Evolutionary conservation across 139 green algal genomes (phyloP), one percentile per base, ranked within the genome.

Genomic region (Mesotaenium endlicherianum): DNA sequence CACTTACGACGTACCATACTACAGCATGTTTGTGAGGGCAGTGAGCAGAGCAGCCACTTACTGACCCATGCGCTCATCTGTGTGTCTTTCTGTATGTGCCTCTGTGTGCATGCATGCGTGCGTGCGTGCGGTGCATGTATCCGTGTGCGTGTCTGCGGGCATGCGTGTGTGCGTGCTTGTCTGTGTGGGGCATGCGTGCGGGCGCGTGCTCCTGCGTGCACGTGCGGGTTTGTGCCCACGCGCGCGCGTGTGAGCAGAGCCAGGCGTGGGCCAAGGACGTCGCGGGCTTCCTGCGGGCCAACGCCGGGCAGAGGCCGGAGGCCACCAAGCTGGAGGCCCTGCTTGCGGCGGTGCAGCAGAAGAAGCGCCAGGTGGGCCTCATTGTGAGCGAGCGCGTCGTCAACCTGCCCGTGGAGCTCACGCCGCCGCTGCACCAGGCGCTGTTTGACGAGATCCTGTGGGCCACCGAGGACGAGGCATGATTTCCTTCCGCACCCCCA

Each of bases 301-400:
- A 90, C 5, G 91, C 87, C 75, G 55, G 39, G 11, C 31, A 70
- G 49, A 31, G 57, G 81, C 11, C 77, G 69, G 31, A 80, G 17
- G 69, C 57, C 44, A 59, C 70, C 14, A 16, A 60, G 0, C 70
- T 75, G 70, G 60, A 88, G 5, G 34, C 77, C 67, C 79, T 95
- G 38, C 16, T 57, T 0, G 57, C 86, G 64, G 78, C 82, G 42
- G 44, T 20, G n/a, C 50, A 81, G 74, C 31, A 30, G 43, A 30
- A 77, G 20, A 80, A 80, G 8, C 31, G 38, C 26, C 30, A 2
- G 42, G 82, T 49, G 2, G 94, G 86, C 1, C 84, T 98, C 40
- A 26, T 98, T 0, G 30, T 98, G 4, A 95, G 91, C 69, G 95
- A 98, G 87, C 90, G 95, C 0, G 79, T 98, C 31, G 87, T 97